Conservation (phyloP, 129 eudicot species). For the Oenanthe sinensis region DNA sequence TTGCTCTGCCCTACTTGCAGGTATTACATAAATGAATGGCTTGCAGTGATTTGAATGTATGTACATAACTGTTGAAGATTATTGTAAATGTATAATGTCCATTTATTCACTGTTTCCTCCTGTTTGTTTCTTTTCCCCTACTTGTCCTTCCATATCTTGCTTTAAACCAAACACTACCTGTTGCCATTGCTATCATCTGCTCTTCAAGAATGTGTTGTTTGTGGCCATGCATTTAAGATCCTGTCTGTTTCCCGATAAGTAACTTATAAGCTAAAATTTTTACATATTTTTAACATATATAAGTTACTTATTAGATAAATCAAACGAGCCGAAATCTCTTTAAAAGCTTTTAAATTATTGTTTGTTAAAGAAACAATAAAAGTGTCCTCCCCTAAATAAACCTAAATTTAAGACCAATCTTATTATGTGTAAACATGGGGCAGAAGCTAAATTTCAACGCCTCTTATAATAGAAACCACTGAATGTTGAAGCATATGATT, state of each 20-base stretch:
- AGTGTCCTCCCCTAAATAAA: neutral
- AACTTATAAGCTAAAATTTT: too few relatives aligned
- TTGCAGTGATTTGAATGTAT: neutral
- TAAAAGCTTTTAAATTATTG: neutral
- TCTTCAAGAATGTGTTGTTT: neutral
- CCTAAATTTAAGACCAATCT: neutral
- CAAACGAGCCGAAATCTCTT: neutral
- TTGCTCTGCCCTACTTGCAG: too few relatives aligned
- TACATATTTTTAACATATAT: too few relatives aligned
- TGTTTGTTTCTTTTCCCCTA: neutral
- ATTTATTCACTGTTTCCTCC: neutral
- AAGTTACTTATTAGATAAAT: too few relatives aligned
- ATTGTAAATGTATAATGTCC: constrained; percentile 4
- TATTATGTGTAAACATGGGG: neutral
- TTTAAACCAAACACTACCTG: neutral
- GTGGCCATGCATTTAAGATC: neutral
- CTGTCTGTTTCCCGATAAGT: too few relatives aligned
- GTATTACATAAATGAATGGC: neutral
- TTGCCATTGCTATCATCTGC: neutral
- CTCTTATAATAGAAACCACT: neutral
- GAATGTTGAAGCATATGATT: neutral
- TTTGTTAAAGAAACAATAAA: neutral
- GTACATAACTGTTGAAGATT: neutral
- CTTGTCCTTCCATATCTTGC: neutral
- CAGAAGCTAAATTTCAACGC: neutral